Evolutionary conservation across 352 stramenopile genomes (phyloP), one percentile per base, ranked within the genome.

Genomic region (Phytophthora pseudosyringae): DNA sequence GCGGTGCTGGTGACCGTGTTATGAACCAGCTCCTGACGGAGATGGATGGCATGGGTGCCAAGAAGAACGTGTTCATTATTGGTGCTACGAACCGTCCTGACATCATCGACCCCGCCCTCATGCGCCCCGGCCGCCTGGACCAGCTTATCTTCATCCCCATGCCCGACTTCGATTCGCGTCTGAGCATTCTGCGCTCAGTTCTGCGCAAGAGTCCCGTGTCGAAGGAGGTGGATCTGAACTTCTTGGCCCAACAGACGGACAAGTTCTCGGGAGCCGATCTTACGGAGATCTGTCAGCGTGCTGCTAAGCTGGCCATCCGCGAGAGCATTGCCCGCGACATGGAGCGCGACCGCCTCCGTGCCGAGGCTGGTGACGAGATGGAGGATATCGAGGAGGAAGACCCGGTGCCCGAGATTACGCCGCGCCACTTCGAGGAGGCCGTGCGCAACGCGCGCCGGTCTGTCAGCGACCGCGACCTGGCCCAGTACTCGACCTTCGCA

Each of bases 1-100:
- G 97, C 59, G 98, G 97, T 67, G 97, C 97, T 31, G 97, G 94
- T 44, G 98, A 99, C 80, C 97, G 98, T 84, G 97, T 99, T 46
- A 99, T 99, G 96, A 99, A 99, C 83, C 98, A 99, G 84, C 80
- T 99, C 47, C 81, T 99, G 43, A 99, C 97, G 15, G 97, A 99
- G 76, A 99, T 99, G 96, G 98, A 99, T 76, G 98, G 98, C 69
- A 98, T 99, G 72, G 96, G 95, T 49, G 88, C 93, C 31, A 99
- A 99, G 83, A 99, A 99, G 82, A 99, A 98, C 73, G 97, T 99
- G 51, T 99, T 99, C 71, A 98, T 99, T 9, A 99, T 99, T 74
- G 98, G 94, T 59, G 97, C 97, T 13, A 99, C 97, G 44, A 99
- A 99, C 84, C 88, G 97, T 35, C 97, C 97, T 52, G 99, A 99